Evolutionary conservation across 768 basidiomycete species (phyloP), one percentile per base, ranked within the genome.

Genomic region (Royoungia palumana): DNA sequence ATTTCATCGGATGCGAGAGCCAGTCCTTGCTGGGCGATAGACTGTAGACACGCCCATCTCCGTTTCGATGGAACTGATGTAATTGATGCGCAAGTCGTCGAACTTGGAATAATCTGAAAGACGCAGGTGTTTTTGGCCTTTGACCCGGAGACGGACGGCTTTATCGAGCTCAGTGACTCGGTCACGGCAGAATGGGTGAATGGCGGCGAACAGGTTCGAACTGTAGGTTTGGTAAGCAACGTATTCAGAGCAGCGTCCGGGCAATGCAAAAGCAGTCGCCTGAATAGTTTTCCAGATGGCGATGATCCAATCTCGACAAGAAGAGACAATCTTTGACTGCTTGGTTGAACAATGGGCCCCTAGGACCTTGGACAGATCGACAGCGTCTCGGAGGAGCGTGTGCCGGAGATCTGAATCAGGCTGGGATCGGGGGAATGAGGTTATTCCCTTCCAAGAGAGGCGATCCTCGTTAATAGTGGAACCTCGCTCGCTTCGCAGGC

Each of bases 131-230:
- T 52, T 22, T 49, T 5, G 56, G n/a, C 51, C 20, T 46, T 25
- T 55, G 19, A 68, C 63, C 5, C 38, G 16, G 2, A 60, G 58
- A 4, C 70, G 42, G 16, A 71, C 46, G 0, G 65, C 68, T 17
- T 55, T 50, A 49, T 75, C 71, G 45, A 54, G 68, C 7, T 56
- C 28, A 47, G 74, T 57, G 55, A 74, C 49, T 6, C 50, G 19
- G 2, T 6, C 8, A 35, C 65, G 66, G 13, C 27, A 41, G 1
- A 46, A 13, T 0, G 17, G 16, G 0, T 16, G 5, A 13, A 55
- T 35, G 6, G 57, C 21, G 17, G 43, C 22, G 56, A 72, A 70
- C 7, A 63, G 35, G 0, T 44, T 38, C 8, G 35, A 32, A 9
- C 41, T 27, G 13, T 41, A 41, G 0, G 20, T 14, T 6, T 40